Evolutionary conservation across 1,284 basidiomycete genomes (phyloP).

Genomic region (Ustilago loliicola): DNA sequence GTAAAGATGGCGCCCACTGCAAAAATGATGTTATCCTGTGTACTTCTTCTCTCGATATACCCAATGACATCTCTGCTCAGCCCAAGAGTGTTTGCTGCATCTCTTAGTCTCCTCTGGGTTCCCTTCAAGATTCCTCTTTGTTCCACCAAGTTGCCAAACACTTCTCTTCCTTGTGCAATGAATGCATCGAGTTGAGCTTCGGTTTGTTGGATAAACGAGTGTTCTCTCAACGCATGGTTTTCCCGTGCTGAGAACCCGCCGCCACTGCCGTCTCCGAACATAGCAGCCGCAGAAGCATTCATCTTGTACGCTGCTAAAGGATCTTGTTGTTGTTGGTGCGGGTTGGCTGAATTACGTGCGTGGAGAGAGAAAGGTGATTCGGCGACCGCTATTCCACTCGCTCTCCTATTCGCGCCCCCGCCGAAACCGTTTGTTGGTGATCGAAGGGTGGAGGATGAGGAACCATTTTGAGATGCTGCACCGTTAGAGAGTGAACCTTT

Average conservation of each 20-base stretch:
- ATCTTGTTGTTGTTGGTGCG: slow-evolving; percentile 39
- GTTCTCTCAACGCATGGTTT: slow-evolving; percentile 66
- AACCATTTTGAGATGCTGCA: background rate
- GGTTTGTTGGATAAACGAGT: slow-evolving; percentile 68
- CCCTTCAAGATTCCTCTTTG: slow-evolving; percentile 68
- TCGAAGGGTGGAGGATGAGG: slow-evolving; percentile 17
- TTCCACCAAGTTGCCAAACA: slow-evolving; percentile 68
- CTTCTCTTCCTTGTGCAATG: slow-evolving; percentile 67
- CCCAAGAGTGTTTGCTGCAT: slow-evolving; percentile 68
- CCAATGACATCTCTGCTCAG: slow-evolving; percentile 68
- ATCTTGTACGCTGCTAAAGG: slow-evolving; percentile 66
- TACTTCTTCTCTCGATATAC: slow-evolving; percentile 67
- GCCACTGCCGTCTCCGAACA: slow-evolving; percentile 48
- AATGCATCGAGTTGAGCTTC: slow-evolving; percentile 68
- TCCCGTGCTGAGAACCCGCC: slow-evolving; percentile 56
- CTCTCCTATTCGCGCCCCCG: slow-evolving; percentile 23
- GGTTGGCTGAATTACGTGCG: slow-evolving; percentile 42
- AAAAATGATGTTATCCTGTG: slow-evolving; percentile 69
- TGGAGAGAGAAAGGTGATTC: slow-evolving; percentile 62
- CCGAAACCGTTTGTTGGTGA: slow-evolving; percentile 32
- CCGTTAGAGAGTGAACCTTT: slow-evolving; percentile 35
- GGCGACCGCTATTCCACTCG: slow-evolving; percentile 42
- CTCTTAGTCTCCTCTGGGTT: slow-evolving; percentile 61
- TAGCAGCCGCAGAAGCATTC: slow-evolving; percentile 62
- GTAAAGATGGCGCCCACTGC: slow-evolving; percentile 65